phyloP scores from a whole-genome alignment of 352 stramenopile genomes.

The Globisporangium emineosum region DNA sequence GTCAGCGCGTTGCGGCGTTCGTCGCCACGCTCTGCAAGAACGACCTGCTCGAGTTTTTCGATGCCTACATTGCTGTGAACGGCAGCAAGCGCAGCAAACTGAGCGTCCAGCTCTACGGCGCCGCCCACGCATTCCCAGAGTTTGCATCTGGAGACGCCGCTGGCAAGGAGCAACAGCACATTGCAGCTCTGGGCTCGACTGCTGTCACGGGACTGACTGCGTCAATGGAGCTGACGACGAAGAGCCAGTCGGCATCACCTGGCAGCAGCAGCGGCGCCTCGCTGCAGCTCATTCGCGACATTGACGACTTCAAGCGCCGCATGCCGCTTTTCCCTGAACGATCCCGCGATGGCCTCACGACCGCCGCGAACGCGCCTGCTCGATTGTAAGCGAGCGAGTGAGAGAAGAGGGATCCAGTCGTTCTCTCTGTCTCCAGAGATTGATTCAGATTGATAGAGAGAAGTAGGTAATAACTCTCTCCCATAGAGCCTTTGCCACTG shows the following conservation, averaged over 20 bases:
- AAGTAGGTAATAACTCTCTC: too few relatives aligned
- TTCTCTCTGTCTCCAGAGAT: not conserved
- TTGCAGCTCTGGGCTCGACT: not conserved
- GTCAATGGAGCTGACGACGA: slow-evolving; percentile 35
- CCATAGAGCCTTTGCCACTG: not conserved
- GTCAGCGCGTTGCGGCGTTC: slow-evolving; percentile 39
- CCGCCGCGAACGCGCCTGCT: not conserved
- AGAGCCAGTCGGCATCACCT: not conserved
- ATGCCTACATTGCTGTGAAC: slow-evolving; percentile 35
- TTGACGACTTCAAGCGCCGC: slow-evolving; percentile 53
- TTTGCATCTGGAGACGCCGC: slow-evolving; percentile 10
- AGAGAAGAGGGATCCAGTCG: not conserved
- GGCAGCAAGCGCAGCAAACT: slow-evolving; percentile 37
- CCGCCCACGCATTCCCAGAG: slow-evolving; percentile 41
- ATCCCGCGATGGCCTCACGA: slow-evolving; percentile 17
- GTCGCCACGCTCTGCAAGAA: slow-evolving; percentile 42
- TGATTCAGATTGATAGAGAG: not conserved
- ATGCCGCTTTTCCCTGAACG: slow-evolving; percentile 72
- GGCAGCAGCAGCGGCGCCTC: not conserved
- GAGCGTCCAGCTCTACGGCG: slow-evolving; percentile 59
- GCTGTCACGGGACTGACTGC: slow-evolving; percentile 23
- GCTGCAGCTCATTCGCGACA: slow-evolving; percentile 37
- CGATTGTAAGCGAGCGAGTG: not conserved
- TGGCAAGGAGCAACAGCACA: slow-evolving; percentile 2
- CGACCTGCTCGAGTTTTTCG: slow-evolving; percentile 71